Conservation (phyloP, 2,329 filamentous ascomycete genomes). For the Aspergillus persii region DNA sequence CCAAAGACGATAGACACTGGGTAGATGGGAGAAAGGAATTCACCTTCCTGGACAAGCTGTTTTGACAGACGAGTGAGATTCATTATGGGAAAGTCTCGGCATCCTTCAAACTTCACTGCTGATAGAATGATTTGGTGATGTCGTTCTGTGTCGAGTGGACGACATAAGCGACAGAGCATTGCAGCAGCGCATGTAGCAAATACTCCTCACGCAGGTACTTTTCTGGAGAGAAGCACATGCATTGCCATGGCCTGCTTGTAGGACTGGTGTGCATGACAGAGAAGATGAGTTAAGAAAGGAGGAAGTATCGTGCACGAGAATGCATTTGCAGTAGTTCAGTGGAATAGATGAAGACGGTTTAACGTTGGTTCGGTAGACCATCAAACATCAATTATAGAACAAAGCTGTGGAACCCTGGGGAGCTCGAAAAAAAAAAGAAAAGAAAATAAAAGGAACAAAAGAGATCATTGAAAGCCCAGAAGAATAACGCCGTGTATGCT, state of each 20-base stretch:
- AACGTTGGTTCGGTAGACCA: neutral
- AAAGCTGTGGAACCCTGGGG: conserved; percentile 13
- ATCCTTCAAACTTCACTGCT: neutral
- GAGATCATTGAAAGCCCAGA: conserved; percentile 22
- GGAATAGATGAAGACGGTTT: neutral
- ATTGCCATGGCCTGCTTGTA: neutral
- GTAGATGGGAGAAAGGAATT: neutral
- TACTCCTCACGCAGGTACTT: neutral
- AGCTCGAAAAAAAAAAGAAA: neutral
- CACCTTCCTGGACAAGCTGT: neutral
- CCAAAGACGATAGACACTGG: neutral
- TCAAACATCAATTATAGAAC: conserved; percentile 24
- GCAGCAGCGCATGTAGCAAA: neutral
- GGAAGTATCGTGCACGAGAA: neutral
- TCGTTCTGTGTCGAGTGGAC: neutral
- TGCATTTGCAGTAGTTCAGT: neutral
- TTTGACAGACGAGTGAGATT: neutral
- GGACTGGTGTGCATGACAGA: neutral
- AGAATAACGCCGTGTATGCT: conserved; percentile 38
- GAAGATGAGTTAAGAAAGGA: neutral
- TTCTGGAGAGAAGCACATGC: neutral
- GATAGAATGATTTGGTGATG: neutral
- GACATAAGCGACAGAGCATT: neutral
- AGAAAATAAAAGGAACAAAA: conserved; percentile 6
- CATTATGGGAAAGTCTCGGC: neutral